Base-by-base conservation (phyloP, 768 basidiomycete species). In the Paxillus rubicundulus region DNA sequence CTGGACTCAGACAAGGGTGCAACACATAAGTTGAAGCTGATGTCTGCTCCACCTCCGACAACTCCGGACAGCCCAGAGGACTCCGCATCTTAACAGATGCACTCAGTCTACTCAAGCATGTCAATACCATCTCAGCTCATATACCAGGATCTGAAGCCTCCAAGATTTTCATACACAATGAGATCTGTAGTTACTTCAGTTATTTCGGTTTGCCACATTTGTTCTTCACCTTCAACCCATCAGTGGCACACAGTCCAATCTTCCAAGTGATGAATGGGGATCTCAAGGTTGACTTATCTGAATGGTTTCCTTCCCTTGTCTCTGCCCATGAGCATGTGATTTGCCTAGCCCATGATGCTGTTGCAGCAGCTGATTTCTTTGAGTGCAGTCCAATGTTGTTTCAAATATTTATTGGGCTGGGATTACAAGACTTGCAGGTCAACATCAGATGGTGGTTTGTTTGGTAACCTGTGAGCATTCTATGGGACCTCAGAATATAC, bases 321-420 rank as follows among this genome's bases (percentile, higher is more conserved):
- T 5, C 46, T 13, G 38, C 60, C 4, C 37, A 6, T 34, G 49
- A 58, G 17, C 53, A 65, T 5, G 68, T 70, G 2, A 14, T 62
- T 0, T 30, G 62, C 0, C 24, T 73, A 0, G 69, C 71, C 0
- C 47, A 60, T 14, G 70, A 72, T 53, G 70, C 72, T 40, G 69
- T 72, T n/a, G 64, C 69, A 2, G 72, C 67, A n/a, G 66, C 66
- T 1, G 62, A 71, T 7, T 71, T 71, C 45, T 72, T 64, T 57
- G 57, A 68, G 4, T 69, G 67, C 49, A 54, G 55, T 70, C 4
- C 4, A 27, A 0, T 52, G 49, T 13, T 53, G 69, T 18, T 69
- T 73, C 41, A 24, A 61, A 18, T 53, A 62, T 57, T 43, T 67
- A 4, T 49, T 66, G 28, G 66, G 64, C 2, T 21, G 21, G 21